Evolutionary conservation across 1,284 basidiomycete species (phyloP).

Genomic region (Tremellales sp.): DNA sequence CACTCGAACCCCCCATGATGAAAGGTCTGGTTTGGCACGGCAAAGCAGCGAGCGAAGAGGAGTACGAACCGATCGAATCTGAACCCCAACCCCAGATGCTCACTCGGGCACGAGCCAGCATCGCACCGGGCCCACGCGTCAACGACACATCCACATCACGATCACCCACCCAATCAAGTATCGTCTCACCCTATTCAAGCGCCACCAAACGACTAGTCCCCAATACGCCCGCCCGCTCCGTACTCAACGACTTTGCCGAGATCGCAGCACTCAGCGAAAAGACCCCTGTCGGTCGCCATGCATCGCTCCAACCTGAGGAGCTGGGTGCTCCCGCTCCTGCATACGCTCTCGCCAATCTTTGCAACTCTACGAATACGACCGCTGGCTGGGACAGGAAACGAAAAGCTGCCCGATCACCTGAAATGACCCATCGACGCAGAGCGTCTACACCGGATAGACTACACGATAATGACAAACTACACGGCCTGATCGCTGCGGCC

Average conservation of each 20-base stretch:
- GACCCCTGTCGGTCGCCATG: slow-evolving; percentile 30
- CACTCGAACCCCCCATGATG: slow-evolving; percentile 39
- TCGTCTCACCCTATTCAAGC: slow-evolving; percentile 38
- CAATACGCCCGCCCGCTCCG: slow-evolving; percentile 40
- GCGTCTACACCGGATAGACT: slow-evolving; percentile 37
- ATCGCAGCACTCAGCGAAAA: slow-evolving; percentile 38
- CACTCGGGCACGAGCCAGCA: neutral
- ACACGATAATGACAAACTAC: slow-evolving; percentile 40
- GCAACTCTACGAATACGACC: slow-evolving; percentile 10
- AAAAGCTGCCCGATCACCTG: slow-evolving; percentile 26
- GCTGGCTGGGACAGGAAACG: slow-evolving; percentile 24
- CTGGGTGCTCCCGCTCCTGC: slow-evolving; percentile 17
- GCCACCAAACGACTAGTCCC: slow-evolving; percentile 29
- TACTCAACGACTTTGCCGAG: slow-evolving; percentile 44
- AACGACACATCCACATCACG: slow-evolving; percentile 12
- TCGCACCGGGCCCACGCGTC: neutral
- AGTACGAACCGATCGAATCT: slow-evolving; percentile 4
- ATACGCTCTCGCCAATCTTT: slow-evolving; percentile 10
- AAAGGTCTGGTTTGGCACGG: slow-evolving; percentile 44
- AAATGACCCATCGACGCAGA: slow-evolving; percentile 12
- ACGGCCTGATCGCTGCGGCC: slow-evolving; percentile 40
- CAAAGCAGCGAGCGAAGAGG: slow-evolving; percentile 34
- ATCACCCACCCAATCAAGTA: slow-evolving; percentile 35
- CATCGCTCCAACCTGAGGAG: slow-evolving; percentile 27
- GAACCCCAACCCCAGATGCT: slow-evolving; percentile 4